Conservation (phyloP, 257 asterid species). For the Solanum gracilifrons region DNA sequence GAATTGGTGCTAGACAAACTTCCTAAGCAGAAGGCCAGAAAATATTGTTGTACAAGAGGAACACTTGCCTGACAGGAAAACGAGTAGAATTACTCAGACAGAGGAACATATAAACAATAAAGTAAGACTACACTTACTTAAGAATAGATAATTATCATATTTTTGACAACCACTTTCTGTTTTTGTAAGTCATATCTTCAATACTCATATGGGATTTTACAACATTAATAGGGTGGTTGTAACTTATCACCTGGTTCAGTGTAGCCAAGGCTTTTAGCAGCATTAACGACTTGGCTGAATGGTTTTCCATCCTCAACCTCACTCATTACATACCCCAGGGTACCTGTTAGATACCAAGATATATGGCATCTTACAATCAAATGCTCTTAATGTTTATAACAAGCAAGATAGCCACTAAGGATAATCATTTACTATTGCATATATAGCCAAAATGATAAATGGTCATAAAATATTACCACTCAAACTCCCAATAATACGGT, state of each 20-base stretch:
- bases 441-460: background rate
- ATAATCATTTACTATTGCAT: background rate
- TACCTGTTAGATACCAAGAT: conserved; percentile 41
- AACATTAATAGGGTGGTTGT: background rate
- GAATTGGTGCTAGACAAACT: background rate
- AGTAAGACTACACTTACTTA: background rate
- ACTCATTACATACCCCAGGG: conserved; percentile 94
- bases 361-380: background rate
- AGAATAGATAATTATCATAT: background rate
- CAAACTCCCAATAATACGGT: conserved; percentile 72
- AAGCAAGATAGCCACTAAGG: background rate
- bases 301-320: conserved; percentile 84
- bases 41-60: background rate
- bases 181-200: background rate
- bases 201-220: background rate
- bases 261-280: conserved; percentile 83
- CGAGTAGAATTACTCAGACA: background rate
- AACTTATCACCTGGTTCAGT: conserved; percentile 80
- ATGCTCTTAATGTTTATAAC: background rate
- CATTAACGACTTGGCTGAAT: conserved; percentile 74
- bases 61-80: background rate
- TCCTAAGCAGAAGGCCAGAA: background rate
- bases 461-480: conserved; percentile 43
- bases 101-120: background rate
- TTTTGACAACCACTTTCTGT: background rate